A percentile compares a stretch with the other conserved stretches of the same genome.
phyloP scores from a whole-genome alignment of 2,329 filamentous ascomycete species.

The Cylindrodendrum hubeiense region DNA sequence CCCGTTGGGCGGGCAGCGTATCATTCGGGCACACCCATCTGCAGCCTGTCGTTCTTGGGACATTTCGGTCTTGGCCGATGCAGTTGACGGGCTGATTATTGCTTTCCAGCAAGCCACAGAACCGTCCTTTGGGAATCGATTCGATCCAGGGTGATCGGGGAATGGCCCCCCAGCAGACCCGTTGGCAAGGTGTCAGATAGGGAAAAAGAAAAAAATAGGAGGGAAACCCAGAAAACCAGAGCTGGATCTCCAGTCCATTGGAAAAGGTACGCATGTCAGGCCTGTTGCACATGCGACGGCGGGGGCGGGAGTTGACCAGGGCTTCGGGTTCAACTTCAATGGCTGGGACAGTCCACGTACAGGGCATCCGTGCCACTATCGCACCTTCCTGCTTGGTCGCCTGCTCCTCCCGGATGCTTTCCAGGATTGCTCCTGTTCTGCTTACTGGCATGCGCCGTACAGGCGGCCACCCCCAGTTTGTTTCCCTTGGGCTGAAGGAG shows the following conservation, averaged over 20 bases:
- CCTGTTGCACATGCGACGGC: background rate
- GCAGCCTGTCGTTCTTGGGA: constrained; percentile 38
- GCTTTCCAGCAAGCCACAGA: constrained; percentile 42
- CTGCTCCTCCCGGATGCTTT: background rate
- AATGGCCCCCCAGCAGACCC: constrained; percentile 19
- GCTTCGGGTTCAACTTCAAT: constrained; percentile 14
- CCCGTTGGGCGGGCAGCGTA: constrained; percentile 32
- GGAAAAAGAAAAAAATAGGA: constrained; percentile 8
- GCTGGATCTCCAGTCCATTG: background rate
- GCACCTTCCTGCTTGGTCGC: constrained; percentile 2
- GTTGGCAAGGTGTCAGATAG: constrained; percentile 22
- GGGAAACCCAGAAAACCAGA: constrained; percentile 1
- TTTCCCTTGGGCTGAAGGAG: background rate
- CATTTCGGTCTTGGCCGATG: constrained; percentile 43
- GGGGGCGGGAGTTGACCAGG: constrained; percentile 12
- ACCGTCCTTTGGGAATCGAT: constrained; percentile 34
- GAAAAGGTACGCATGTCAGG: background rate
- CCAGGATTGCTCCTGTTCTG: constrained; percentile 7
- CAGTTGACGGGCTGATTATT: constrained; percentile 32
- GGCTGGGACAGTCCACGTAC: background rate
- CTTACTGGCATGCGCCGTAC: constrained; percentile 5
- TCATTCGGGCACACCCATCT: constrained; percentile 38
- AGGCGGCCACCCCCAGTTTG: constrained; percentile 5
- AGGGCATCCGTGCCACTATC: background rate
- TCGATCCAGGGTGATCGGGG: constrained; percentile 27